Percentiles rank a stretch among this genome's conserved stretches.
These are phyloP conservation scores for Colletotrichum scovillei DNA, from an alignment of 2,329 filamentous ascomycete genomes.

Conservation along the genomic window DNA sequence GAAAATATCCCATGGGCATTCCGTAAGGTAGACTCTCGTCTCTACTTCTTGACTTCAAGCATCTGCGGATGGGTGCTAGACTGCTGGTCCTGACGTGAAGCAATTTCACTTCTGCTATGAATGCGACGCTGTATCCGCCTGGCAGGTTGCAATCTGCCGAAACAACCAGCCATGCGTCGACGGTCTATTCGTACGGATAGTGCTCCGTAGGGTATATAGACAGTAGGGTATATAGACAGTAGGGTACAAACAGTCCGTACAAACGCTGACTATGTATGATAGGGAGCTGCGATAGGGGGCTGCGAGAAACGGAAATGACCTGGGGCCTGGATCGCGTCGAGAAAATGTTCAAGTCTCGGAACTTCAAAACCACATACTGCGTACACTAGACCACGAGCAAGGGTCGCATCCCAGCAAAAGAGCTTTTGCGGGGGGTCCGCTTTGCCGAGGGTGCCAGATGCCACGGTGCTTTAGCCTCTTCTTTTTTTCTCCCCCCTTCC, in stretches of 20 bases:
- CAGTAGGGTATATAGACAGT: too few species aligned
- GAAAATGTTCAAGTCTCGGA: not conserved
- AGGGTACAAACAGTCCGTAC: not conserved
- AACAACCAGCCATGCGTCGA: not conserved
- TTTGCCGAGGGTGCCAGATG: constrained; percentile 4
- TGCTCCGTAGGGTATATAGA: too few species aligned
- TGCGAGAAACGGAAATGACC: not conserved
- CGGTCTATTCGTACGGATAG: not conserved
- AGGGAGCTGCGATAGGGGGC: not conserved
- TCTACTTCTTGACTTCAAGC: not conserved
- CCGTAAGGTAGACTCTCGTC: not conserved
- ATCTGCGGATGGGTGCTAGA: not conserved
- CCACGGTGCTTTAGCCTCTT: constrained; percentile 5
- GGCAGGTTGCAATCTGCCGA: not conserved
- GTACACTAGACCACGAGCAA: not conserved
- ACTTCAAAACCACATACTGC: not conserved
- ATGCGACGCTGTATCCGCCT: not conserved
- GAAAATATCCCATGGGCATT: not conserved
- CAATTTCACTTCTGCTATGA: not conserved
- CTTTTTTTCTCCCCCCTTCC: not conserved
- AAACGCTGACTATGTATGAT: not conserved
- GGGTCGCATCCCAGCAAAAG: not conserved
- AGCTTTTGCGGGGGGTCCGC: constrained; percentile 16
- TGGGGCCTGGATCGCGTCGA: not conserved
- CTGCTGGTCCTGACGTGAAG: not conserved